Evolutionary conservation across 139 green algal species (phyloP), one percentile per base, ranked within the genome.

Genomic region (Auxenochlorella protothecoides): DNA sequence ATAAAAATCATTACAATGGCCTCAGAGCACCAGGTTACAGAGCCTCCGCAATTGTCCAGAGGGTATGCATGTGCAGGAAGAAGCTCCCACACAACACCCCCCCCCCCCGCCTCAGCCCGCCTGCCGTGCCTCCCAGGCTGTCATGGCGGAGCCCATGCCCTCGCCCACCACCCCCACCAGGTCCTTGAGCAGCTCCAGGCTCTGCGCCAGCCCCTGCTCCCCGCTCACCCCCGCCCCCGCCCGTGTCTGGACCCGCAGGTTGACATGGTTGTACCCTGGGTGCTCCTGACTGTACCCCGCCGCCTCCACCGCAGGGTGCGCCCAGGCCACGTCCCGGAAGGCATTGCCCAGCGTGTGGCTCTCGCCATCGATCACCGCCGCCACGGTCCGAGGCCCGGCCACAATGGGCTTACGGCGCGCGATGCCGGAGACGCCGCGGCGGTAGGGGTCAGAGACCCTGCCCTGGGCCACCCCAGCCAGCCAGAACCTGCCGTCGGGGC

Each of bases 381-480:
- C 51, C 3, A 63, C 60, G 4, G 63, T 71, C 55, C 65, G 66
- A 0, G 69, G 73, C 16, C 73, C 73, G 15, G 79, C 14, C 59
- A 79, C 78, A 7, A 83, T 71, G 44, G 78, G 78, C 69, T 83
- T 83, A 53, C 78, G 76, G 56, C 73, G 78, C 16, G 44, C 78
- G 16, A 65, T 65, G 14, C 61, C 70, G 8, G 72, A 53, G 61
- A 79, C 62, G 14, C 73, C 64, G 69, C 66, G 79, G 44, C 79
- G 62, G 56, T 79, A 83, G 0, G 78, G 78, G 69, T 79, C 73
- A 6, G 73, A 68, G 3, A 14, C 72, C 52, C 77, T 67, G 11
- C 78, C 78, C 72, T 83, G 78, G 27, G 78, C 73, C 57, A 83
- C 65, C 12, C 78, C 78, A 52, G 78, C 69, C 63, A 76, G 76